A percentile compares a stretch with the other conserved stretches of the same genome.
Conservation (phyloP, 2,329 filamentous ascomycete genomes). For the Alternaria triticimaculans region DNA sequence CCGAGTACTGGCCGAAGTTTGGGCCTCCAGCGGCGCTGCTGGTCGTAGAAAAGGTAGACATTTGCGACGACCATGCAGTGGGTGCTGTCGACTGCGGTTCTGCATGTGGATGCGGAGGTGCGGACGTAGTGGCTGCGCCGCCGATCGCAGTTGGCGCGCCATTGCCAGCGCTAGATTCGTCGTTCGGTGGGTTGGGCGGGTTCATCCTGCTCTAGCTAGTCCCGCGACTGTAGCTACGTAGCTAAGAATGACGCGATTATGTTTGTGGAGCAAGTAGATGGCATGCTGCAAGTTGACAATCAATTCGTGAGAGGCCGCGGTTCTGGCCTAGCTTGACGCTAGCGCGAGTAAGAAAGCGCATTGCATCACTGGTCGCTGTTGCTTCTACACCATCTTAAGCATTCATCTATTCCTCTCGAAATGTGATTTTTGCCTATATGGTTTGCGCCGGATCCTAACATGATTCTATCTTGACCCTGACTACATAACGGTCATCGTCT, state of each 20-base stretch:
- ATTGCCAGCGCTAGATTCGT: conserved; percentile 23
- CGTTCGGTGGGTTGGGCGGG: conserved; percentile 12
- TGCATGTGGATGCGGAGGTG: conserved; percentile 18
- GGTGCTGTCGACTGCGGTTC: conserved; percentile 19
- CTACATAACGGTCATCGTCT: neutral
- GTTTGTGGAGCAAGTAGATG: neutral
- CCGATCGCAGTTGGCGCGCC: conserved; percentile 19
- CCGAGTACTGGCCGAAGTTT: conserved; percentile 43
- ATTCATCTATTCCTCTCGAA: neutral
- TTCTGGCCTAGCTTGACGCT: conserved; percentile 12
- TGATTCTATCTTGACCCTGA: neutral
- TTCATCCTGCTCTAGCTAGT: conserved; percentile 24
- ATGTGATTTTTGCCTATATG: neutral
- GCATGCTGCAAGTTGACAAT: conserved; percentile 1
- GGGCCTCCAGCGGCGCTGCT: conserved; percentile 17
- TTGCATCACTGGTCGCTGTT: conserved; percentile 2
- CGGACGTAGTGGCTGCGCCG: conserved; percentile 28
- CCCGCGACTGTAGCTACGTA: conserved; percentile 19
- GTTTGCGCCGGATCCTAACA: neutral
- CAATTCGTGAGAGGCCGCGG: conserved; percentile 1
- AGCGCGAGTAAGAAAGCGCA: conserved; percentile 1
- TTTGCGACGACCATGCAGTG: conserved; percentile 38
- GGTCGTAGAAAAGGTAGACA: conserved; percentile 30
- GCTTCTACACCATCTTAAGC: neutral
- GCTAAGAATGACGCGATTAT: conserved; percentile 8